A percentile compares a stretch with the other conserved stretches of the same genome.
phyloP scores from a whole-genome alignment of 2,329 filamentous ascomycete species.

The Pseudogymnoascus sp. region DNA sequence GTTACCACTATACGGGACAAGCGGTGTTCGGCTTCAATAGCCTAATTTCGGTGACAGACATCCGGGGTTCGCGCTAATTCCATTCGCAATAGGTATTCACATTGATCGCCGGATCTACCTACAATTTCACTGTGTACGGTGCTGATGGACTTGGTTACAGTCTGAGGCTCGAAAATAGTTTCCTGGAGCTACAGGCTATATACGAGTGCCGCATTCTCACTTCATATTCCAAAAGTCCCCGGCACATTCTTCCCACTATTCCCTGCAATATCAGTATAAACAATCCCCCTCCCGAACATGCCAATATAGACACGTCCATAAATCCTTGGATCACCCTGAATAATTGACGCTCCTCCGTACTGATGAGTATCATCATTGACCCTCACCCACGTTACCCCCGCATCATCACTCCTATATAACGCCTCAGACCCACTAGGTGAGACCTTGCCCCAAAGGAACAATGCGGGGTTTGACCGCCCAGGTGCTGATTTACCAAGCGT shows the following conservation, averaged over 20 bases:
- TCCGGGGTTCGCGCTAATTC: not conserved
- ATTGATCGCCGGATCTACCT: not conserved
- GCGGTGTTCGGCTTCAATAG: not conserved
- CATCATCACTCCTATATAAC: not conserved
- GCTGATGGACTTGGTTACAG: not conserved
- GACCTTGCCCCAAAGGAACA: conserved; percentile 12
- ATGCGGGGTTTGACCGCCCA: conserved; percentile 9
- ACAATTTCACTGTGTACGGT: not conserved
- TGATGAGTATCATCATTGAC: conserved; percentile 13
- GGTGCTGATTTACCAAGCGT: conserved; percentile 13
- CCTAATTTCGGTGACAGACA: not conserved
- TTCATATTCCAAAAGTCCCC: conserved; percentile 10
- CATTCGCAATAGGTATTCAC: not conserved
- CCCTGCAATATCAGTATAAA: conserved; percentile 14
- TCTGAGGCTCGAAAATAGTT: not conserved
- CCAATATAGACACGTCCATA: conserved; percentile 16
- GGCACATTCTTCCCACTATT: not conserved
- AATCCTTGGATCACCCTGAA: conserved; percentile 12
- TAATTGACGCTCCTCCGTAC: conserved; percentile 13
- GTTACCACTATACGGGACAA: not conserved
- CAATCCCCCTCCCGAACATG: conserved; percentile 14
- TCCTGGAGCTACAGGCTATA: not conserved
- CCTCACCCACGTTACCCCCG: not conserved
- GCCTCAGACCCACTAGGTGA: not conserved
- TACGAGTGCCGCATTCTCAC: not conserved